Percentiles rank a stretch among this genome's conserved stretches.
These are phyloP conservation scores for Vigna nakashimae DNA, from an alignment of 306 rosid species.

Conservation along the genomic window DNA sequence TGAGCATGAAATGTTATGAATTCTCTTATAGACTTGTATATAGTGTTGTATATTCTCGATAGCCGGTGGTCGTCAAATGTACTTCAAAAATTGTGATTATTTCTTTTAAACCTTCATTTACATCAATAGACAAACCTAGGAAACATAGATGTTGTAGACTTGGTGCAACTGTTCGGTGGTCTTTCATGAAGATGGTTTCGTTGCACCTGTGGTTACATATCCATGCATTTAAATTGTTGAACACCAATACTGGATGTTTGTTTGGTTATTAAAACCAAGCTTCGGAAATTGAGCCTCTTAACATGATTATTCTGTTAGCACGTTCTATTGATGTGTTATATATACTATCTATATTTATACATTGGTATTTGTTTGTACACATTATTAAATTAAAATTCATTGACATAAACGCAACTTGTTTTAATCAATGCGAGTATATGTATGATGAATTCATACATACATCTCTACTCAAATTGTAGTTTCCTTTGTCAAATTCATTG, in stretches of 20 bases:
- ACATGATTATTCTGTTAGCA: background rate
- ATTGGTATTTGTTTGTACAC: background rate
- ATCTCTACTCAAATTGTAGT: background rate
- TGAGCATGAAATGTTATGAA: slow-evolving; percentile 36
- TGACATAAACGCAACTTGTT: background rate
- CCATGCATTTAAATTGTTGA: background rate
- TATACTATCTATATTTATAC: background rate
- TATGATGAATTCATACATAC: background rate
- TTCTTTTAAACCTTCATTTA: slow-evolving; percentile 30
- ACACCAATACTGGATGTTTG: background rate
- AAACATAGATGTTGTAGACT: slow-evolving; percentile 42
- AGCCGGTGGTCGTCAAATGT: slow-evolving; percentile 29
- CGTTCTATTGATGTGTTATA: no score
- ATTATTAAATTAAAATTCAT: background rate
- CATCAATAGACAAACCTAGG: slow-evolving; percentile 32
- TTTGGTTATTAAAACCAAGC: background rate
- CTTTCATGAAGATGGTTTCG: slow-evolving; percentile 19
- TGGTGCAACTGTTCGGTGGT: background rate
- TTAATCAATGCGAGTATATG: background rate
- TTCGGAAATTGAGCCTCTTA: slow-evolving; percentile 1
- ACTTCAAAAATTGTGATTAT: slow-evolving; percentile 35
- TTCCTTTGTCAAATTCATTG: no score
- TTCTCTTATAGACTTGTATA: slow-evolving; percentile 48
- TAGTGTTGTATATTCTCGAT: slow-evolving; percentile 60
- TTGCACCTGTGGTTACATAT: background rate